A percentile compares a stretch with the other conserved stretches of the same genome.
phyloP scores from a whole-genome alignment of 345 rosid species.

The Eucalyptus polyanthemos region DNA sequence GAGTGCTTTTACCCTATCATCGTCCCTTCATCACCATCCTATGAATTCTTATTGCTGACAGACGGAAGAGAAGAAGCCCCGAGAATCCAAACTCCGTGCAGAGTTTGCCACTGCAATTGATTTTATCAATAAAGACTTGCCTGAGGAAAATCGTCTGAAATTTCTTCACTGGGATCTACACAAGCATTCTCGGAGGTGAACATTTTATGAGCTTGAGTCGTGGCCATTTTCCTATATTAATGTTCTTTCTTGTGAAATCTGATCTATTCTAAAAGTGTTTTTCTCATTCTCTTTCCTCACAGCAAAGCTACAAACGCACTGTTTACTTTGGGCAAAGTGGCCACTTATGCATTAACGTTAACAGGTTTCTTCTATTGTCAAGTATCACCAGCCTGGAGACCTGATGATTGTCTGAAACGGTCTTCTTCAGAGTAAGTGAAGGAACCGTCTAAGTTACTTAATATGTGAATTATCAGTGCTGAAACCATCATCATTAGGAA shows the following conservation, averaged over 20 bases:
- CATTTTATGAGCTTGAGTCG: not conserved
- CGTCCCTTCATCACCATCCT: not conserved
- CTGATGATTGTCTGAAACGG: constrained; percentile 29
- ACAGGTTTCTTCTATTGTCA: constrained; percentile 88
- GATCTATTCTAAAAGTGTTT: not conserved
- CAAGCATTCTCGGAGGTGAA: constrained; percentile 74
- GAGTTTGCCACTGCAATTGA: constrained; percentile 98
- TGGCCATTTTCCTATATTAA: not conserved
- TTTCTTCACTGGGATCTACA: constrained; percentile 94
- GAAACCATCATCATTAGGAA: not conserved
- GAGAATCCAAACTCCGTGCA: constrained; percentile 85
- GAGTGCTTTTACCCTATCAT: not conserved
- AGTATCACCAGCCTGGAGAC: constrained; percentile 52
- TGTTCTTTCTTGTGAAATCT: not conserved
- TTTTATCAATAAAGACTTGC: constrained; percentile 72
- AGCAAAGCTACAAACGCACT: constrained; percentile 82
- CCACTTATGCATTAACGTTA: constrained; percentile 59
- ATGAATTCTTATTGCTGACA: constrained; percentile 6
- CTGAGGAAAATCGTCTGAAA: constrained; percentile 63
- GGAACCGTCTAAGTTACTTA: not conserved
- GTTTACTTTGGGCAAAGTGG: constrained; percentile 73
- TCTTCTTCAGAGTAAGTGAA: constrained; percentile 56
- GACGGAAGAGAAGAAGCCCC: constrained; percentile 71
- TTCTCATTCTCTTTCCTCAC: constrained; percentile 3
- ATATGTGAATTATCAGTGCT: not conserved